Evolutionary conservation across 768 basidiomycete genomes (phyloP).

Genomic region (Boletus sp.): DNA sequence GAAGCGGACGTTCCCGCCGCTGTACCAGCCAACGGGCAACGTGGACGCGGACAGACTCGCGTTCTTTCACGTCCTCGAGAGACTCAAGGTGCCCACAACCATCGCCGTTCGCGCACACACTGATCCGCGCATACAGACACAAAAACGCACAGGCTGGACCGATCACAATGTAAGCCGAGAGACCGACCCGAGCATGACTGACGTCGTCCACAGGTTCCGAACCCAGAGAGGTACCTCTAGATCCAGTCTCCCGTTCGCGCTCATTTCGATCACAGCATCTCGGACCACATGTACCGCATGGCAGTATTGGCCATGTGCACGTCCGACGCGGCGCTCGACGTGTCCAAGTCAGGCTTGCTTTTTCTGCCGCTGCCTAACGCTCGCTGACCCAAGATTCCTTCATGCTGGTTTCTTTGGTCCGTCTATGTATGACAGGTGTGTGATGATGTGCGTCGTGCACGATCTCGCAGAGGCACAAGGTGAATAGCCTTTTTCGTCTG

Average conservation of each 20-base stretch:
- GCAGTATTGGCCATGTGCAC: conserved; percentile 88
- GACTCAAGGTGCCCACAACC: conserved; percentile 65
- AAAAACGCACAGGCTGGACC: conserved; percentile 95
- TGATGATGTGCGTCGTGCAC: conserved; percentile 89
- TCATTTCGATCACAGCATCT: conserved; percentile 51
- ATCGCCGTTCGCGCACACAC: background rate
- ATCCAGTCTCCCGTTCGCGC: background rate
- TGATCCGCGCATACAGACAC: conserved; percentile 54
- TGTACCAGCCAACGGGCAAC: conserved; percentile 55
- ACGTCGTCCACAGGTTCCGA: conserved; percentile 55
- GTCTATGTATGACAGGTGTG: conserved; percentile 46
- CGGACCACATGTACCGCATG: conserved; percentile 99
- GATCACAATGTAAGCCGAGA: conserved; percentile 49
- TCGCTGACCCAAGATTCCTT: too few relatives aligned
- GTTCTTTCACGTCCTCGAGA: conserved; percentile 86
- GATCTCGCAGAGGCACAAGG: conserved; percentile 96
- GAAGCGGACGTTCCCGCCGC: conserved; percentile 53
- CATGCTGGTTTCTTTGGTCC: too few relatives aligned
- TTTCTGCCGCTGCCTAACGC: background rate
- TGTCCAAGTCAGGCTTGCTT: conserved; percentile 55
- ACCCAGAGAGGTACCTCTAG: conserved; percentile 67
- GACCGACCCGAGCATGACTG: background rate
- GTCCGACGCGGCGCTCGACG: conserved; percentile 65
- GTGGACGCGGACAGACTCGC: conserved; percentile 67
- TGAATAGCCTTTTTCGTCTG: conserved; percentile 18